phyloP scores from a whole-genome alignment of 495 filamentous ascomycete species.

The Penicilliopsis zonata region DNA sequence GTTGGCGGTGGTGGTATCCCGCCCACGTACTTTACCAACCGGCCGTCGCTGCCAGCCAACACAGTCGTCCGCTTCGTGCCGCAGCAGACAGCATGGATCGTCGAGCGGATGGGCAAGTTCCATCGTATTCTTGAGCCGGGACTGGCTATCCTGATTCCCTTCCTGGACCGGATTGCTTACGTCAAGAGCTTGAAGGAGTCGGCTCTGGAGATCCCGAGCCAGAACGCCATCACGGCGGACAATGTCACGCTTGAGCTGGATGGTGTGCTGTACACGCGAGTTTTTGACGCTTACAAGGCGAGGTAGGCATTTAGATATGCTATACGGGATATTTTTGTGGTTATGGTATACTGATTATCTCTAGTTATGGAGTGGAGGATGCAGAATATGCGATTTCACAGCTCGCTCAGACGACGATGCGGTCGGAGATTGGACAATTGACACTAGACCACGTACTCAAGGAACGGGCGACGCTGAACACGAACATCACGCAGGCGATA shows the following conservation, averaged over 20 bases:
- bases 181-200: slow-evolving; percentile 95
- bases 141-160: slow-evolving; percentile 76
- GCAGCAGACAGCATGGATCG: slow-evolving; percentile 98
- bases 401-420: slow-evolving; percentile 97
- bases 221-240: slow-evolving; percentile 95
- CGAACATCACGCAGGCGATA: slow-evolving; percentile 94
- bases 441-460: slow-evolving; percentile 95
- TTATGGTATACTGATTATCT: background rate
- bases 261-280: slow-evolving; percentile 85
- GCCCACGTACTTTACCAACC: slow-evolving; percentile 46
- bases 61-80: slow-evolving; percentile 95
- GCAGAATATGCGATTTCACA: slow-evolving; percentile 98
- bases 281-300: slow-evolving; percentile 96
- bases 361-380: slow-evolving; percentile 93
- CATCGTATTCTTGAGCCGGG: slow-evolving; percentile 84
- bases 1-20: slow-evolving; percentile 12
- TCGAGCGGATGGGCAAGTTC: slow-evolving; percentile 98
- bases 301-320: slow-evolving; percentile 38
- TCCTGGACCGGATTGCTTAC: slow-evolving; percentile 93
- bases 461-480: slow-evolving; percentile 89
- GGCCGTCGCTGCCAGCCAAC: slow-evolving; percentile 67
- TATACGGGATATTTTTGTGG: background rate
- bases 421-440: slow-evolving; percentile 91
- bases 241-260: slow-evolving; percentile 96
- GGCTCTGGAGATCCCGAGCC: slow-evolving; percentile 89